Evolutionary conservation across 805 yeast genomes (phyloP).

Genomic region (Metschnikowia hibisci): DNA sequence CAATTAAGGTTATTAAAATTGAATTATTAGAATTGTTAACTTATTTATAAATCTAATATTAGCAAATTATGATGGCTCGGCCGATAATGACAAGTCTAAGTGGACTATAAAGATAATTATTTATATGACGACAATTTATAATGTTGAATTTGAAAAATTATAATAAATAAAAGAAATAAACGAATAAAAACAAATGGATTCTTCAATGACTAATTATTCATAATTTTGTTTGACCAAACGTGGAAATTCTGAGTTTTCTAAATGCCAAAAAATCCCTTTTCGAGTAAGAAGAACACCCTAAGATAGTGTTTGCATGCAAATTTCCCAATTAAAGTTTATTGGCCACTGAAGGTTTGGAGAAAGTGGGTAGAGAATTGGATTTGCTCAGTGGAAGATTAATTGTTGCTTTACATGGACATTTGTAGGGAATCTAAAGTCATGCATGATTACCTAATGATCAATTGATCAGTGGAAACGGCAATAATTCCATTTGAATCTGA

Average conservation of each 20-base stretch:
- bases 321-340: conserved; percentile 72
- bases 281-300: conserved; percentile 83
- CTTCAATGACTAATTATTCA: conserved; percentile 47
- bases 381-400: conserved; percentile 69
- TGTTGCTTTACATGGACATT: conserved; percentile 60
- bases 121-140: no score
- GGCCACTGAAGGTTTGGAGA: conserved; percentile 78
- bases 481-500: conserved; percentile 78
- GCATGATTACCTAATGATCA: conserved; percentile 81
- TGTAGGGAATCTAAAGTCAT: conserved; percentile 61
- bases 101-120: no score
- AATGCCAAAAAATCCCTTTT: conserved; percentile 41
- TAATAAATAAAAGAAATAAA: no score
- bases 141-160: no score
- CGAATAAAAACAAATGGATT: no score
- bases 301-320: conserved; percentile 58
- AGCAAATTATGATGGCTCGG: no score
- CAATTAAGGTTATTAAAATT: no score
- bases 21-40: no score
- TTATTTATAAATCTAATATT: no score
- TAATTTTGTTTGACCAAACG: conserved; percentile 79
- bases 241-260: conserved; percentile 85
- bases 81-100: no score
- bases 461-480: conserved; percentile 81
- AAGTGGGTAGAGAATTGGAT: conserved; percentile 77